Base-by-base conservation (phyloP, 805 yeast genomes). In the Metschnikowia drakensbergensis region DNA sequence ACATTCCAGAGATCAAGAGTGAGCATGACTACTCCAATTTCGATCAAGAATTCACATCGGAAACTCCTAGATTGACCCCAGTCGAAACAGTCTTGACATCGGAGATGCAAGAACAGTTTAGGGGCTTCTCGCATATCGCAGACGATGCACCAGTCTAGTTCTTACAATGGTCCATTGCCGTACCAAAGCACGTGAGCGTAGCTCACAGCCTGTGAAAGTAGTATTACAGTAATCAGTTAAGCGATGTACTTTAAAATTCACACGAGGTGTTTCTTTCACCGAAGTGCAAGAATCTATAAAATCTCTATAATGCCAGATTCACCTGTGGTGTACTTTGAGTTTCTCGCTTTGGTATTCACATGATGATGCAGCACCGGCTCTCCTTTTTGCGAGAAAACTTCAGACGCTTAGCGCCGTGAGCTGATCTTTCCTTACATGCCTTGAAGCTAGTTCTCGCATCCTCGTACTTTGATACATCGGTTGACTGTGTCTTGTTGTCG, bases 51-150 rank as follows among this genome's bases (percentile, higher is more conserved):
- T 94, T 94, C 64, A 94, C 99, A 0, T 81, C 90, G 0, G 97
- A 94, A 61, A 86, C 94, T 32, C 97, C 98, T 32, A 84, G 96
- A 44, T 76, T 92, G 67, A 94, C 99, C 1, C 99, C 99, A 2
- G 91, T 94, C 42, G 92, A 89, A 52, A 85, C 96, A 29, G 83
- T 87, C 5, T 75, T 94, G 60, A 85, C 94, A 10, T 81, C 94
- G 1, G 81, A 84, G 27, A 85, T 86, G 82, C 99, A 94, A 75
- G 97, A 94, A 61, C 95, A 89, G 71, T 94, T 94, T 79, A 82
- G 98, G 59, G 99, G 99, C 3, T 94, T 94, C 71, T 89, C 97
- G 1, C 92, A 90, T 66, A 81, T 86, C 59, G 80, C 86, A 28
- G 90, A 84, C 44, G 82, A 81, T 42, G 74, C 74, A 6, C 63